Evolutionary conservation across 2,329 filamentous ascomycete genomes (phyloP), one percentile per base, ranked within the genome.

Genomic region (Fusarium musae): DNA sequence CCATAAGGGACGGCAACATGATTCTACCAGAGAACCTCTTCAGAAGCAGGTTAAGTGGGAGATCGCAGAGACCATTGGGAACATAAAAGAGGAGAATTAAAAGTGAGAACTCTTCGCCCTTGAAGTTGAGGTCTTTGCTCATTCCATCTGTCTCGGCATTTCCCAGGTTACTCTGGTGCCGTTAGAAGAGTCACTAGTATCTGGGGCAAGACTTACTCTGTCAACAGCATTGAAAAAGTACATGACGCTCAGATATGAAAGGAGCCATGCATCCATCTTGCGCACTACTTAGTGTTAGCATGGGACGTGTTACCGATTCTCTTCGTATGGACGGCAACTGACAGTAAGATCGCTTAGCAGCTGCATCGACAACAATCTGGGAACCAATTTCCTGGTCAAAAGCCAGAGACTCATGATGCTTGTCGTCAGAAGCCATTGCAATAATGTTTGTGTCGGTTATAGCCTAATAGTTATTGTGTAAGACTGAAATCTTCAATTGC

Each of bases 1-100:
- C 78, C 78, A 85, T 86, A 10, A 84, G 69, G 30, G 77, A 62
- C 59, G 83, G 52, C 73, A 87, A 70, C 71, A 75, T 73, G 4
- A 72, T 32, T 15, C 46, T 66, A 12, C 73, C 73, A 9, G 83
- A 87, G 64, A 83, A 88, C 6, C 80, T 80, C 72, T 86, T 86
- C 85, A 66, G 13, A 12, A 61, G 49, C 2, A 61, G 23, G 23
- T 61, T 61, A 3, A 61, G 59, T 8, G 59, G 59, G 4, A 61
- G 59, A 40, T 61, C 59, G 9, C 49, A 61, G 23, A 61, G 59
- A 2, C 49, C 59, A 16, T 86, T 86, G 0, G 86, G 86, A 5
- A 88, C 82, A 63, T 87, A 87, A 69, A 88, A 88, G 0, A 88
- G 77, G 6, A 87, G 74, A 9, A 88, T 83, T 9, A 85, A 72